Percentiles rank a stretch among this genome's conserved stretches.
phyloP scores from a whole-genome alignment of 352 stramenopile species.

The Pythium phragmiticola region DNA sequence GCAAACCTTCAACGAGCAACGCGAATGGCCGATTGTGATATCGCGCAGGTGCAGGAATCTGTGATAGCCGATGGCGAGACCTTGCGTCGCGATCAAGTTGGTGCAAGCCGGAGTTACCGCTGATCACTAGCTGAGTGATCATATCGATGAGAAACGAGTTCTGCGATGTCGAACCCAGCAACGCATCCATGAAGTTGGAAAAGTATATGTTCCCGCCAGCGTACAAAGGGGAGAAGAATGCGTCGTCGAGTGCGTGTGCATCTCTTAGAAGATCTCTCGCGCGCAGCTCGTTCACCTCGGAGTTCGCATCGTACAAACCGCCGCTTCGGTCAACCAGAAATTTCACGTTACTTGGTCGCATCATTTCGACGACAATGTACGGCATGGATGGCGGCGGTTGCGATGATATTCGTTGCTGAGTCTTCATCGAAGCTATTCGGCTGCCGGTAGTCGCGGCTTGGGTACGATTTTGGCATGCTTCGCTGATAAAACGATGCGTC shows the following conservation, averaged over 20 bases:
- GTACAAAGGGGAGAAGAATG: constrained; percentile 57
- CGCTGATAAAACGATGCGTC: constrained; percentile 72
- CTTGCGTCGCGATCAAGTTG: constrained; percentile 47
- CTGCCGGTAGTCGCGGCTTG: constrained; percentile 14
- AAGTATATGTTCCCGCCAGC: constrained; percentile 69
- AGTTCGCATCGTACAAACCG: constrained; percentile 43
- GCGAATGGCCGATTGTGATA: constrained; percentile 65
- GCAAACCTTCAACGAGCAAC: constrained; percentile 49
- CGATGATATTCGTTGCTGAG: constrained; percentile 10
- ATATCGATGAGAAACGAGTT: constrained; percentile 67
- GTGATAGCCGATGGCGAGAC: constrained; percentile 43
- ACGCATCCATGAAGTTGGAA: constrained; percentile 67
- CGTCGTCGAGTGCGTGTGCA: constrained; percentile 52
- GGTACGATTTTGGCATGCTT: constrained; percentile 52
- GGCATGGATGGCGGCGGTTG: constrained; percentile 26
- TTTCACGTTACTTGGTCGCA: constrained; percentile 69
- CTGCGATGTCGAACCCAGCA: constrained; percentile 60
- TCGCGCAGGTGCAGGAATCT: constrained; percentile 49
- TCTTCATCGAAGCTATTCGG: neutral
- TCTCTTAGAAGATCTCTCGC: constrained; percentile 51
- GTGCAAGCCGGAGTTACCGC: constrained; percentile 49
- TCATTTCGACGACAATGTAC: constrained; percentile 71
- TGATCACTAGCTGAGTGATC: constrained; percentile 61
- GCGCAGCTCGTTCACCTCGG: constrained; percentile 33
- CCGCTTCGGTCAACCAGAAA: constrained; percentile 58